Conservation (phyloP, 1,284 basidiomycete species). For the Jaminaea rosea region DNA sequence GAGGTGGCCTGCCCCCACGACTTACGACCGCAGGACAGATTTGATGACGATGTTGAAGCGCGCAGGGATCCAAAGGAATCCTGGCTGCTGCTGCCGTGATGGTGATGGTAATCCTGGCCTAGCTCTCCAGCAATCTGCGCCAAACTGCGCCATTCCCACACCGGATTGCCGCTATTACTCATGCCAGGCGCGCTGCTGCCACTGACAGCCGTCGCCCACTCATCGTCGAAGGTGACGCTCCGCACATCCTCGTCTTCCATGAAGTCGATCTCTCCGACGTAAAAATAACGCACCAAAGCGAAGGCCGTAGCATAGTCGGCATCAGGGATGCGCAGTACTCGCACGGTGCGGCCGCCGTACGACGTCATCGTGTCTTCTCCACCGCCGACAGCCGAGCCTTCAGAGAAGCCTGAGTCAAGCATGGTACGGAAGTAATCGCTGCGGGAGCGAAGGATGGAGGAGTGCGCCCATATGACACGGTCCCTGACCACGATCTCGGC, state of each 20-base stretch:
- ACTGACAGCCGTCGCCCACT: conserved; percentile 21
- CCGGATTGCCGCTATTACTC: not conserved
- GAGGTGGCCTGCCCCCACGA: too few relatives aligned
- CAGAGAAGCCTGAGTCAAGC: conserved; percentile 58
- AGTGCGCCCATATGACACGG: conserved; percentile 65
- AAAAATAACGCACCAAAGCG: conserved; percentile 72
- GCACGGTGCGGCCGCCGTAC: conserved; percentile 13
- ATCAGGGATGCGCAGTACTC: conserved; percentile 65
- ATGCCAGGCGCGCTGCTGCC: conserved; percentile 3
- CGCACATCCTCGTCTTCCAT: conserved; percentile 32
- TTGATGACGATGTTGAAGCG: too few relatives aligned
- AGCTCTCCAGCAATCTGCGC: not conserved
- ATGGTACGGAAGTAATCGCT: conserved; percentile 74
- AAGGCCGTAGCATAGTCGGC: conserved; percentile 72
- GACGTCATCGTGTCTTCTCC: not conserved
- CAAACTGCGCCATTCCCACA: not conserved
- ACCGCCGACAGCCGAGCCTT: conserved; percentile 12
- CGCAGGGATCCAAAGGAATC: not conserved
- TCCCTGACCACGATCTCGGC: conserved; percentile 34
- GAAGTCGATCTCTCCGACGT: conserved; percentile 56
- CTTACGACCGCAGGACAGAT: too few relatives aligned
- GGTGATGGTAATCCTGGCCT: not conserved
- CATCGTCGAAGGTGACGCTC: conserved; percentile 27
- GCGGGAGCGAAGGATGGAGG: conserved; percentile 61
- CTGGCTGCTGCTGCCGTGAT: not conserved